Conservation (phyloP, 306 rosid species). For the Cucumis hystrix region DNA sequence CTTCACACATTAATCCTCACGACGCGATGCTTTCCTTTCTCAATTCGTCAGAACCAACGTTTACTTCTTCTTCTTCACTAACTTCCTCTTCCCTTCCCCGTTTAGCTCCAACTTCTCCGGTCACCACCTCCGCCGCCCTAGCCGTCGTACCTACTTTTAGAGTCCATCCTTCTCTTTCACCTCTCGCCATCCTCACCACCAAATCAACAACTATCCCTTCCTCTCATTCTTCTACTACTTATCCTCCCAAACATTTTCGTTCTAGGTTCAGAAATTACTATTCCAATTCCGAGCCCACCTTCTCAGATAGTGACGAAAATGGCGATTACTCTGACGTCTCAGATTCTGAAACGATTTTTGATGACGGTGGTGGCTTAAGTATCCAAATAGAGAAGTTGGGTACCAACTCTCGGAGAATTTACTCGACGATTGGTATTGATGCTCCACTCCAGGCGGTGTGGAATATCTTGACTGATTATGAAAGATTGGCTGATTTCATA, state of each 20-base stretch:
- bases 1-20: neutral
- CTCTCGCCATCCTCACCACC: neutral
- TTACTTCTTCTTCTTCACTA: neutral
- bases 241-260: neutral
- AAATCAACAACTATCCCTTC: neutral
- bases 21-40: neutral
- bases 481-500: conserved; percentile 61
- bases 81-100: neutral
- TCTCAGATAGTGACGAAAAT: neutral
- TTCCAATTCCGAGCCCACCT: conserved; percentile 20
- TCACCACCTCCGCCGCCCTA: neutral
- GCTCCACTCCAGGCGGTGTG: conserved; percentile 49
- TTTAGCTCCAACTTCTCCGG: neutral
- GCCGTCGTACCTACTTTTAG: neutral
- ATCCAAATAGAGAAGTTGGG: conserved; percentile 42
- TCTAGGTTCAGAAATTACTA: conserved; percentile 4
- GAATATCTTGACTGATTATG: conserved; percentile 75
- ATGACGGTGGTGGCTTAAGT: conserved; percentile 24
- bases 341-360: conserved; percentile 8
- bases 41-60: neutral
- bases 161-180: neutral
- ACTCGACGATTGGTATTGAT: conserved; percentile 35
- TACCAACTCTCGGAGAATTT: conserved; percentile 50
- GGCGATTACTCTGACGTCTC: neutral
- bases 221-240: neutral